Base-by-base conservation (phyloP, 2,329 filamentous ascomycete species). In the Laburnicola sp. region DNA sequence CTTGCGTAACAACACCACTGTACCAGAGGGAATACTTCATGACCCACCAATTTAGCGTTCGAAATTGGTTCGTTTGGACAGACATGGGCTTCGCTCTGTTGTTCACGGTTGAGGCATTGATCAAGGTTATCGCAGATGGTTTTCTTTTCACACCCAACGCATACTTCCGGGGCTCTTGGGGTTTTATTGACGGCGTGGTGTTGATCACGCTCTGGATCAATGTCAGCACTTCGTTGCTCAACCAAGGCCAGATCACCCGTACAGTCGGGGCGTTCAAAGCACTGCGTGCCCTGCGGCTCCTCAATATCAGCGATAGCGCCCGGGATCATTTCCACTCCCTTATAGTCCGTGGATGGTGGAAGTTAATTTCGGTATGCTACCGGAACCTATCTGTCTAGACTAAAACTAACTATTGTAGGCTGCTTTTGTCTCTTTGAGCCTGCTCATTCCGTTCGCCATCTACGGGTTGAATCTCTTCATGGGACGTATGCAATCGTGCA, bases 231-330 rank as follows among this genome's bases (percentile, higher is more conserved):
- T 85, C 93, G 1, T 80, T 99, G 47, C 82, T 83, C 65, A 86
- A 91, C 49, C 88, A 96, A 59, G 90, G 90, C 36, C 86, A 87
- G 49, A 86, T 97, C 48, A 96, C 93, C 4, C 82, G 94, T 70
- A 91, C 91, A 16, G 89, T 97, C 32, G 95, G 94, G 23, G 94
- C 94, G 11, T 97, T 99, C 80, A 99, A 99, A 77, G 94, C 94
- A 6, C 80, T 99, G 40, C 86, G 94, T 75, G 95, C 95, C 41
- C 78, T 99, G 45, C 85, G 94, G 36, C 76, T 99, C 48, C 84
- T 99, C 58, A 99, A 99, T 63, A 88, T 99, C 63, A 97, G 93
- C 71, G 91, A 97, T 71, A 97, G 91, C 65, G 92, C 94, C 38
- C 85, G 93, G 61, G 88, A 97, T 62, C 97, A 94, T 0, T 99